These are phyloP conservation scores for Erysimum cheiri DNA, from an alignment of 441 rosid genomes.

Conservation along the genomic window DNA sequence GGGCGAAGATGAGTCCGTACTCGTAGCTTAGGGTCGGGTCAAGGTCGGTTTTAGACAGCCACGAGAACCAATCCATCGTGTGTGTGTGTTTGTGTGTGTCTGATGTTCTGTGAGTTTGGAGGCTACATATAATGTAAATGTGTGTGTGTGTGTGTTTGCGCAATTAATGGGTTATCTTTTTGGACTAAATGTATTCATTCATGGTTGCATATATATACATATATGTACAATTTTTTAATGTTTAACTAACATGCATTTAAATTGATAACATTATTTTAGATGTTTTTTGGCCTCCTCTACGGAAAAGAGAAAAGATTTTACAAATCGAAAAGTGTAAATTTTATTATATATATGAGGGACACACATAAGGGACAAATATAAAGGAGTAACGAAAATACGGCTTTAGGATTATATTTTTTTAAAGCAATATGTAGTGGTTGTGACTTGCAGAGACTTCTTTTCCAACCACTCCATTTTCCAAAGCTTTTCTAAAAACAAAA, in stretches of 20 bases:
- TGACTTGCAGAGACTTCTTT: background rate
- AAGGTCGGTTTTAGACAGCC: constrained; percentile 69
- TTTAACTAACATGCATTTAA: too few relatives aligned
- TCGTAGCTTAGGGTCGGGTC: constrained; percentile 68
- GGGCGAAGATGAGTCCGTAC: constrained; percentile 62
- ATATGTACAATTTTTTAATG: background rate
- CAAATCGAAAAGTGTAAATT: background rate
- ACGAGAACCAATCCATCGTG: constrained; percentile 83
- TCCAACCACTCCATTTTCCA: constrained; percentile 14
- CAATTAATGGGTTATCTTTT: constrained; percentile 6
- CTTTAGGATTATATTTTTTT: background rate
- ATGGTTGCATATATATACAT: background rate
- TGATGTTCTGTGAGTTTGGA: constrained; percentile 22
- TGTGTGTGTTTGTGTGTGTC: constrained; percentile 10
- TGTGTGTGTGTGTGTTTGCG: background rate
- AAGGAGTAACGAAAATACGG: background rate
- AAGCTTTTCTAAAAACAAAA: background rate
- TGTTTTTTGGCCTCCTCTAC: background rate
- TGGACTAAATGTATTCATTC: background rate
- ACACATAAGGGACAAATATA: constrained; percentile 14
- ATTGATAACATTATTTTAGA: background rate
- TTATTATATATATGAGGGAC: background rate
- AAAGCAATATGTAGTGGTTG: constrained; percentile 36
- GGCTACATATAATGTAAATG: background rate
- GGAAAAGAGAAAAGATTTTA: background rate